phyloP scores from a whole-genome alignment of 495 filamentous ascomycete species.

The Neurospora cerealis region DNA sequence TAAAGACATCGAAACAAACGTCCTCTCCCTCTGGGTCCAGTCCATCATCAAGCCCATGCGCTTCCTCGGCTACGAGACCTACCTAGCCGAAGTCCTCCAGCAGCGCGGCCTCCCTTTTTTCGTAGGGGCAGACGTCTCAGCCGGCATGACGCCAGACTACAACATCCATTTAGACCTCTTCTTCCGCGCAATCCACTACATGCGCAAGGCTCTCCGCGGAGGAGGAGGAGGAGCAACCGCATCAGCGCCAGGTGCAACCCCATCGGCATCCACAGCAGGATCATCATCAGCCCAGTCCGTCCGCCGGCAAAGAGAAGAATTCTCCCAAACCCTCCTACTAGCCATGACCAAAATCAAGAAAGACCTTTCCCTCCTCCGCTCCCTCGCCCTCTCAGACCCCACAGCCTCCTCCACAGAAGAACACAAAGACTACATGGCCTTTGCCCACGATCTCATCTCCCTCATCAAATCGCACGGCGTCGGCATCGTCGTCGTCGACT shows the following conservation, averaged over 20 bases:
- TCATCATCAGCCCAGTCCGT: conserved; percentile 4
- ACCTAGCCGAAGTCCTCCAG: conserved; percentile 29
- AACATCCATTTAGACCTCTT: conserved; percentile 31
- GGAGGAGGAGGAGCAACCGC: conserved; percentile 1
- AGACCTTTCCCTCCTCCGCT: conserved; percentile 26
- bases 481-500: conserved; percentile 32
- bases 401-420: not conserved
- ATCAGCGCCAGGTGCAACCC: not conserved
- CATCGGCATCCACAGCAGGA: not conserved
- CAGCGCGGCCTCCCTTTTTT: conserved; percentile 24
- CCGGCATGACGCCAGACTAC: conserved; percentile 26
- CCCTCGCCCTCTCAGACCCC: conserved; percentile 2
- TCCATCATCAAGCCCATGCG: conserved; percentile 29
- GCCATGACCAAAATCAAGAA: conserved; percentile 40
- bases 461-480: conserved; percentile 36
- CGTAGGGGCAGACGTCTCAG: conserved; percentile 16
- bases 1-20: conserved; percentile 25
- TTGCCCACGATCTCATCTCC: conserved; percentile 33
- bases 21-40: conserved; percentile 28
- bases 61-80: conserved; percentile 31
- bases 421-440: conserved; percentile 32
- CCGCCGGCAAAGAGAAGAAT: conserved; percentile 21
- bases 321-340: conserved; percentile 23
- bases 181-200: conserved; percentile 25
- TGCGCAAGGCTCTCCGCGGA: conserved; percentile 31